These are phyloP conservation scores for Xylariaceae sp. DNA, from an alignment of 2,329 filamentous ascomycete genomes.

Conservation along the genomic window DNA sequence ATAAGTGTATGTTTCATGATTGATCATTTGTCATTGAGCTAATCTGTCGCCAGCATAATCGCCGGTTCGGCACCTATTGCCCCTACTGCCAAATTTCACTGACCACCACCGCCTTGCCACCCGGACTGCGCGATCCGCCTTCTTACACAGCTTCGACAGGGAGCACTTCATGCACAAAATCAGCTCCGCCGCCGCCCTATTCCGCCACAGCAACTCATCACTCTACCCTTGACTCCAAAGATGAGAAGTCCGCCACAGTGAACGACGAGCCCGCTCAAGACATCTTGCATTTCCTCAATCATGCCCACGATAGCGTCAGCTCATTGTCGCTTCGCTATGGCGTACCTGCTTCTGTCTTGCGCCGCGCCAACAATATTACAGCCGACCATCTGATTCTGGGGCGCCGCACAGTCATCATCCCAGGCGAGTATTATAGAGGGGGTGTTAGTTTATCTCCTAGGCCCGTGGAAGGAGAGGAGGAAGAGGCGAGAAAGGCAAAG, in stretches of 20 bases:
- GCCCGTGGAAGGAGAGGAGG: constrained; percentile 70
- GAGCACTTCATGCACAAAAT: constrained; percentile 25
- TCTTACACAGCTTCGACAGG: constrained; percentile 50
- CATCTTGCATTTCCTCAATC: constrained; percentile 70
- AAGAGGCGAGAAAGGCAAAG: constrained; percentile 65
- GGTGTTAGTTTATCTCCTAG: constrained; percentile 64
- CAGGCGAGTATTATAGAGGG: constrained; percentile 64
- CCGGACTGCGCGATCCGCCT: constrained; percentile 65
- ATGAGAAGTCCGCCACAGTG: constrained; percentile 29
- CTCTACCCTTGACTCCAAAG: constrained; percentile 5
- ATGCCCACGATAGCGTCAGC: constrained; percentile 61
- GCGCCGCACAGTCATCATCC: constrained; percentile 67
- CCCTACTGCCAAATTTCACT: constrained; percentile 73
- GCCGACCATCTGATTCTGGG: constrained; percentile 68
- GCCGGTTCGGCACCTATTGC: constrained; percentile 62
- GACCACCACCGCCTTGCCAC: constrained; percentile 50
- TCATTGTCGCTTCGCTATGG: constrained; percentile 69
- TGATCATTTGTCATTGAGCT: constrained; percentile 1
- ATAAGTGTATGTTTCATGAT: constrained; percentile 48
- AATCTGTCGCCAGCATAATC: constrained; percentile 49
- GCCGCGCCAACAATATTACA: constrained; percentile 65
- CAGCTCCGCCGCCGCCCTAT: constrained; percentile 40
- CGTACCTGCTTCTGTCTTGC: constrained; percentile 60
- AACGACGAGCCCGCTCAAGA: constrained; percentile 48
- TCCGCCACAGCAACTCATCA: constrained; percentile 24